Conservation (phyloP, 2,329 filamentous ascomycete genomes). For the Arthrobotrys conoides region DNA sequence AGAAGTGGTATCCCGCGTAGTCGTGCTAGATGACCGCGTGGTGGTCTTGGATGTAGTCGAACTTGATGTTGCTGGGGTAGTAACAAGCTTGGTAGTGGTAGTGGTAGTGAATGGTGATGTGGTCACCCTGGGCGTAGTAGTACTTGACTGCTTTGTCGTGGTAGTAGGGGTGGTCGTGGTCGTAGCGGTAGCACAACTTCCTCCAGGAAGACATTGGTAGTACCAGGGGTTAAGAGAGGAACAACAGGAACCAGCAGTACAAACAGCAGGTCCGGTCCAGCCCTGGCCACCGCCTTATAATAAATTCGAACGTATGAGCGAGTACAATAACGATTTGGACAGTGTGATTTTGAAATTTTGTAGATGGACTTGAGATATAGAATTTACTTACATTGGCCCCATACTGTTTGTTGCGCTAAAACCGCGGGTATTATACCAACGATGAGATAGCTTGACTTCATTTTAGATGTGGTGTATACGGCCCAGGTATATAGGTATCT, state of each 20-base stretch:
- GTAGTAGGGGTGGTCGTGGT: slow-evolving; percentile 9
- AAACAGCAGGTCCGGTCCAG: slow-evolving; percentile 26
- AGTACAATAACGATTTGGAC: no score
- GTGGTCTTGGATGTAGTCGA: slow-evolving; percentile 11
- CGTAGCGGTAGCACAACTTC: neutral
- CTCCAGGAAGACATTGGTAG: slow-evolving; percentile 23
- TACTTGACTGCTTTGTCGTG: neutral
- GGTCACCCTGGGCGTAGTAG: no score
- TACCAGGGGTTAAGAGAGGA: slow-evolving; percentile 33
- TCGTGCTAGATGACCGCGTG: neutral
- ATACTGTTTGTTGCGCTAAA: slow-evolving; percentile 31
- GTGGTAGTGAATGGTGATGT: neutral
- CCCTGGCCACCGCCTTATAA: slow-evolving; percentile 28
- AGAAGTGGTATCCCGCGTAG: neutral
- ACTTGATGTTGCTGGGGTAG: neutral
- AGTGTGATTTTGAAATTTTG: no score
- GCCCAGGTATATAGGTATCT: no score
- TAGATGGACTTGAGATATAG: neutral
- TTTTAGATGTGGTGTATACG: neutral
- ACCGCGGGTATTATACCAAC: neutral
- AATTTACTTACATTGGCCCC: slow-evolving; percentile 33
- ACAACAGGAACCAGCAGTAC: slow-evolving; percentile 23
- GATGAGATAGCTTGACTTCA: slow-evolving; percentile 13
- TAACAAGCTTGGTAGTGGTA: neutral
- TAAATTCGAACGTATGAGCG: neutral